These are phyloP conservation scores for Fraxinus americana DNA, from an alignment of 257 asterid genomes.

Conservation along the genomic window DNA sequence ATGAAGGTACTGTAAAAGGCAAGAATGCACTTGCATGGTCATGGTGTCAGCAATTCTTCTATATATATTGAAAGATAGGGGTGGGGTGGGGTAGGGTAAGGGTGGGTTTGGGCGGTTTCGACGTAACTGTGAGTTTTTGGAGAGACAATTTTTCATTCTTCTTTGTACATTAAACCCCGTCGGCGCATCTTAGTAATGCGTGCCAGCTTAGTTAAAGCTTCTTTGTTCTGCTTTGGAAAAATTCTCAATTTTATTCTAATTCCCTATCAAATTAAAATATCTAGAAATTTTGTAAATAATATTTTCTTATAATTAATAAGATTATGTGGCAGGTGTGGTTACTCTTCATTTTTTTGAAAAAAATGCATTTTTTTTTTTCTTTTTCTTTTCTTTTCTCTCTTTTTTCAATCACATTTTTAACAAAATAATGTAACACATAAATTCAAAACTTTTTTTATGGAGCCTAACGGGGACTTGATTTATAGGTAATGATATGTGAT, in stretches of 20 bases:
- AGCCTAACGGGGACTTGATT: too few relatives aligned
- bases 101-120: background rate
- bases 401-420: too few relatives aligned
- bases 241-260: conserved; percentile 32
- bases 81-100: conserved; percentile 1
- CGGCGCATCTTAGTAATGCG: conserved; percentile 29
- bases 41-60: conserved; percentile 7
- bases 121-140: background rate
- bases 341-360: too few relatives aligned
- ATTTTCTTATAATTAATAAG: conserved; percentile 1
- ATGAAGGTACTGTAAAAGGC: conserved; percentile 12
- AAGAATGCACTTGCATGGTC: conserved; percentile 14
- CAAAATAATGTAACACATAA: too few relatives aligned
- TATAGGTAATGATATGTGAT: too few relatives aligned
- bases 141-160: background rate
- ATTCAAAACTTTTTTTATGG: too few relatives aligned
- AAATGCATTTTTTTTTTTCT: too few relatives aligned
- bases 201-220: conserved; percentile 32
- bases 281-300: background rate
- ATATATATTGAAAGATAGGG: background rate
- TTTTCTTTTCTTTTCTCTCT: too few relatives aligned
- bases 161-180: background rate
- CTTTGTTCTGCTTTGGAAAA: conserved; percentile 19
- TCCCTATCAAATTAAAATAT: conserved; percentile 20
- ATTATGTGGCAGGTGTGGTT: background rate